Base-by-base conservation (phyloP, 306 rosid genomes). In the Albizia julibrissin region DNA sequence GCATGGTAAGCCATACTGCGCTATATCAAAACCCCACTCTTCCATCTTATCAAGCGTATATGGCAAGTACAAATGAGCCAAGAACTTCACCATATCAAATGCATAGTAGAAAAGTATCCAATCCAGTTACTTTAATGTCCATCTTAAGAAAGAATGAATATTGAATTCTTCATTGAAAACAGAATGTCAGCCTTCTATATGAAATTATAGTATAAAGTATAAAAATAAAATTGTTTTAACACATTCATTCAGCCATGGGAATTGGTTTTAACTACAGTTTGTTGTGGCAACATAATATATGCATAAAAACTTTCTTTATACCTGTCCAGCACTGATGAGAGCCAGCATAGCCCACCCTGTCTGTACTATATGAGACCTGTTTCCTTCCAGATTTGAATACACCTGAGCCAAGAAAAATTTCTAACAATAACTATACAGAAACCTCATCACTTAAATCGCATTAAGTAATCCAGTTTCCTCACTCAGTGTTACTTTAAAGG, bases 311-410 rank as follows among this genome's bases (percentile, higher is more conserved):
- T 76, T 75, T 72, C 70, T 82, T 42, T 19, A 61, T 88, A 92
- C 98, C 95, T 92, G 98, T 56, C 87, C 93, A 61, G 94, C 98
- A 77, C 78, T 94, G 47, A 94, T 87, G 54, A 94, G 97, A 79
- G 94, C 86, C 83, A 87, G 70, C 90, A 92, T 69, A 54, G 98
- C 97, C 97, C 97, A 94, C 69, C 87, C 95, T 10, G 97, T 94
- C 69, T 88, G 91, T 42, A 94, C 98, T 31, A 84, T 87, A 88
- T 94, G 98, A 39, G 95, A 69, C 80, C 86, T 86, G 83, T 88
- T 76, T 31, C 86, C 78, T 75, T 94, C 89, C 52, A 94, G 79
- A 86, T 89, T 89, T 76, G 98, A 75, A 85, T 94, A 94, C 67
- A 87, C 92, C 98, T 94, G 85, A 78, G 66, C 21, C 71, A 26